These are phyloP conservation scores for Paracoccidioides lutzii DNA, from an alignment of 2,329 filamentous ascomycete species.

Conservation along the genomic window DNA sequence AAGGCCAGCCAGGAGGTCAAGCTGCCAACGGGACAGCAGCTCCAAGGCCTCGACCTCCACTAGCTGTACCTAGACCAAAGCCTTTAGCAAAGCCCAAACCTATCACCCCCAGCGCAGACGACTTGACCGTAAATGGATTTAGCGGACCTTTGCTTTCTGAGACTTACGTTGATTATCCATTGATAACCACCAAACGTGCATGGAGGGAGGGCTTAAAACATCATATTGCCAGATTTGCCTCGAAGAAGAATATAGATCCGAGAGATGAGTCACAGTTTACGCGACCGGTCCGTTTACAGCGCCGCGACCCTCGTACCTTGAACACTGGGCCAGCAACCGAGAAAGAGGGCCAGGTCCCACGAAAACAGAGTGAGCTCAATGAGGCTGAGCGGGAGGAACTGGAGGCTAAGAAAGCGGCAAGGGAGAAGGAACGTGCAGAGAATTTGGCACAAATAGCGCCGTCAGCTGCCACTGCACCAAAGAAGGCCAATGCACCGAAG, in stretches of 20 bases:
- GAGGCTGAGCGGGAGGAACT: conserved; percentile 51
- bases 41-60: conserved; percentile 10
- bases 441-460: conserved; percentile 91
- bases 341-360: conserved; percentile 40
- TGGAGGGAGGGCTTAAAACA: conserved; percentile 68
- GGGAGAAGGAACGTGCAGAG: conserved; percentile 71
- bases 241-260: conserved; percentile 49
- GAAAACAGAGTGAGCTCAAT: conserved; percentile 43
- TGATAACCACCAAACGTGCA: conserved; percentile 72
- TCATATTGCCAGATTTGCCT: conserved; percentile 73
- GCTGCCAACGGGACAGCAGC: conserved; percentile 12
- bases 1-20: conserved; percentile 1
- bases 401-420: conserved; percentile 54
- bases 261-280: conserved; percentile 74
- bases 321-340: conserved; percentile 36
- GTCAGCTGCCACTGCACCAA: conserved; percentile 53
- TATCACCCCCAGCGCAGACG: conserved; percentile 15
- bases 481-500: conserved; percentile 51
- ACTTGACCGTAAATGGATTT: conserved; percentile 30
- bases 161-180: conserved; percentile 45
- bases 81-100: conserved; percentile 10
- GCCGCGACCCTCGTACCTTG: conserved; percentile 63
- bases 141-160: conserved; percentile 29
- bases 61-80: conserved; percentile 12
- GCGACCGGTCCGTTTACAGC: conserved; percentile 74